Percentiles rank a stretch among this genome's conserved stretches.
Conservation (phyloP, 345 rosid genomes). For the Gynandropsis gynandra region DNA sequence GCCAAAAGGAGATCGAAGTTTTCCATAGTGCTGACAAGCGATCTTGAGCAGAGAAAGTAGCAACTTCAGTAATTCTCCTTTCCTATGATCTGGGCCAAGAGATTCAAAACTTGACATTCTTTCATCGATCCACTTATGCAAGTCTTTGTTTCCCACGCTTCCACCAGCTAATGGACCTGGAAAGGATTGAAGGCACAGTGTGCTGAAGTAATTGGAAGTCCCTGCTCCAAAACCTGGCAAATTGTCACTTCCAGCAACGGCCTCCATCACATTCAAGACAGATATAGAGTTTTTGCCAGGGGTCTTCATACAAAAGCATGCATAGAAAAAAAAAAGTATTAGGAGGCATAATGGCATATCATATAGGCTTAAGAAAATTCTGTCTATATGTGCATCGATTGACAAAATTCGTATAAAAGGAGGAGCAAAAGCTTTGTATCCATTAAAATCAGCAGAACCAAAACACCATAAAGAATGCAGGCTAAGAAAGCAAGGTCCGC, state of each 20-base stretch:
- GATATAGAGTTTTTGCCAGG: constrained; percentile 39
- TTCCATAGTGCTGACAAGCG: constrained; percentile 76
- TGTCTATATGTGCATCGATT: no score
- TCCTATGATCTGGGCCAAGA: constrained; percentile 38
- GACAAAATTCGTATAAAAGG: no score
- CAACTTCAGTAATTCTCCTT: constrained; percentile 42
- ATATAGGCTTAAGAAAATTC: not conserved
- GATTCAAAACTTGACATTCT: constrained; percentile 51
- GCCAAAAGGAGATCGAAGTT: constrained; percentile 75
- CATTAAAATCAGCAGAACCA: not conserved
- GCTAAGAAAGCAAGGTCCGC: constrained; percentile 17
- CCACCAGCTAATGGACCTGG: constrained; percentile 88
- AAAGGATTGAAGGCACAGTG: constrained; percentile 55
- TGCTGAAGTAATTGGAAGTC: constrained; percentile 42
- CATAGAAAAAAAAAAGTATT: not conserved
- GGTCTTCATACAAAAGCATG: constrained; percentile 42
- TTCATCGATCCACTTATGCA: constrained; percentile 82
- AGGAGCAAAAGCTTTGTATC: not conserved
- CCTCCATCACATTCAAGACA: constrained; percentile 60
- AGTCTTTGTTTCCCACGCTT: constrained; percentile 60
- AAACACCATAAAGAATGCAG: not conserved
- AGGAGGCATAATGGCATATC: not conserved
- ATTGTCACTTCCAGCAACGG: constrained; percentile 31
- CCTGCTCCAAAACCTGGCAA: constrained; percentile 20
- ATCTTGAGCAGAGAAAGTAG: constrained; percentile 67